These are phyloP conservation scores for Geranium incanum DNA, from an alignment of 441 rosid species.

Conservation along the genomic window DNA sequence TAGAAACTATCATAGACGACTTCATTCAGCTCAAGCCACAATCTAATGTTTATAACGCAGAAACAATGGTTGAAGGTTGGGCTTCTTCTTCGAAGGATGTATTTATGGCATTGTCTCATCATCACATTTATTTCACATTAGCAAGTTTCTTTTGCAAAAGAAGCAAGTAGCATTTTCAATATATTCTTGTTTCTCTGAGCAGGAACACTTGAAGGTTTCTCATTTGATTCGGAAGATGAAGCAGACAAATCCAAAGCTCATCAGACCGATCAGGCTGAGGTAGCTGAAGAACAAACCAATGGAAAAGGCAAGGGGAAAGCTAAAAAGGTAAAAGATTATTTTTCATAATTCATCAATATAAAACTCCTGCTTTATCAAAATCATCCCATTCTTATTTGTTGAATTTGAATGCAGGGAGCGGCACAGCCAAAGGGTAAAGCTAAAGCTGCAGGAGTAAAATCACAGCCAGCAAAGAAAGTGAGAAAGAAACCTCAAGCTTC, in stretches of 20 bases:
- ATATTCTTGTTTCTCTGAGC: slow-evolving; percentile 15
- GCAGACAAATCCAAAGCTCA: slow-evolving; percentile 45
- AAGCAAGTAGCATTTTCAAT: background rate
- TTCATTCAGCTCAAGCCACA: slow-evolving; percentile 77
- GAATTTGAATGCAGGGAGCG: slow-evolving; percentile 35
- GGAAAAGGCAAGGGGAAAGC: slow-evolving; percentile 55
- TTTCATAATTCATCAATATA: slow-evolving; percentile 13
- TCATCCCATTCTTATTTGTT: slow-evolving; percentile 9
- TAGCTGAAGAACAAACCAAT: slow-evolving; percentile 36
- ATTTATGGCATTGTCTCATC: background rate
- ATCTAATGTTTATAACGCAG: slow-evolving; percentile 76
- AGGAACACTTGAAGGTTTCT: slow-evolving; percentile 88
- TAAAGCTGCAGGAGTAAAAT: slow-evolving; percentile 39
- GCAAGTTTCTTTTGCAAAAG: background rate
- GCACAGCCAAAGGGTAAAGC: slow-evolving; percentile 49
- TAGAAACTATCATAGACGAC: slow-evolving; percentile 88
- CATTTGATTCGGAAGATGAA: slow-evolving; percentile 83
- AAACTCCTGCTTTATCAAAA: background rate
- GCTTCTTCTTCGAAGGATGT: slow-evolving; percentile 14
- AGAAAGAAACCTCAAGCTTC: slow-evolving; percentile 43
- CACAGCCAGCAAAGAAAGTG: slow-evolving; percentile 47
- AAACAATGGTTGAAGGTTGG: slow-evolving; percentile 95
- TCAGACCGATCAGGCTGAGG: slow-evolving; percentile 48
- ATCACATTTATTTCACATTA: background rate
- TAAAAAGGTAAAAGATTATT: slow-evolving; percentile 50